Base-by-base conservation (phyloP, 1,139 yeast species). In the Hyphopichia buzzinii region DNA sequence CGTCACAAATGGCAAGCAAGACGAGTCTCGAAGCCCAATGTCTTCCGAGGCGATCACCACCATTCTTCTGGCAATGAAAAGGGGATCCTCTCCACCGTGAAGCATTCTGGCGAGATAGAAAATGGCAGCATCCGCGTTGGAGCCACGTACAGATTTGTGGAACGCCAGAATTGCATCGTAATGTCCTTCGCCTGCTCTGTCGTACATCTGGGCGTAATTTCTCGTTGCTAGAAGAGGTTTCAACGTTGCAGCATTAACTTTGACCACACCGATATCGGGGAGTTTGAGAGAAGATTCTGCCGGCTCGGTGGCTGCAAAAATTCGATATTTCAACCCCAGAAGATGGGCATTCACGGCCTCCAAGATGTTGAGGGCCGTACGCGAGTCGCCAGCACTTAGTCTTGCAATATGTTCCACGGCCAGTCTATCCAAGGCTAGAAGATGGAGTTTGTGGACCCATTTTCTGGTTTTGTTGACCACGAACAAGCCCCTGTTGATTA, bases 141-240 rank as follows among this genome's bases (percentile, higher is more conserved):
- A 76, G 0, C 97, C 98, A 37, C 98, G 71, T 0, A 92, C 76
- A 0, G 96, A 78, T 53, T 92, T 92, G 62, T 92, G 97, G 47
- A 94, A 83, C 1, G 97, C 97, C 28, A 96, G 85, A 4, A 92
- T 92, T 0, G 95, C 79, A 55, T 92, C 99, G 57, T 92, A 94
- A 57, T 92, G 98, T 3, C 81, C 79, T 48, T 92, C 98, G 0
- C 97, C 97, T 29, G 79, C 81, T 35, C 87, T 71, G 55, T 94
- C 98, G 53, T 92, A 90, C 43, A 83, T 67, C 49, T 81, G 73
- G 37, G 81, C 87, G 8, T 64, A 69, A 41, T 69, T 64, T 29
- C 68, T 46, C 1, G 71, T 50, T 7, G 58, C 50, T 4, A 71
- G 47, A 6, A 71, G 46, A 2, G 70, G 70, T 36, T 61, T 57